Conservation (phyloP, 2,329 filamentous ascomycete genomes). For the Cladosporium velox region DNA sequence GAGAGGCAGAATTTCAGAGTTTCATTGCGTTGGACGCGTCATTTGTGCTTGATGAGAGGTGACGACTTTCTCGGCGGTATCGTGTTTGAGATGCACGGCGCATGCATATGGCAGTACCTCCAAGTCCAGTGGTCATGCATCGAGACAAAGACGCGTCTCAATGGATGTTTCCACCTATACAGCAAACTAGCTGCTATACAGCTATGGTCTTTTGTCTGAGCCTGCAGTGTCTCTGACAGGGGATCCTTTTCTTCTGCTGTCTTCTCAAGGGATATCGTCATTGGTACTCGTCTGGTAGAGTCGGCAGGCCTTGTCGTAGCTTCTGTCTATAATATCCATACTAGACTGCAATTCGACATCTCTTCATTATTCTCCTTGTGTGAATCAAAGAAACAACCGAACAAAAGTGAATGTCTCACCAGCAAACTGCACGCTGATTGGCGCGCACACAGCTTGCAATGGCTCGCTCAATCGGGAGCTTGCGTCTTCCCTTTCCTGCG, state of each 20-base stretch:
- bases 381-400: neutral
- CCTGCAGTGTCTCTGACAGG: neutral
- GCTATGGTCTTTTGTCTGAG: neutral
- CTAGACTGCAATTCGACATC: neutral
- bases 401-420: neutral
- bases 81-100: neutral
- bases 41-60: neutral
- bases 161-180: neutral
- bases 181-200: neutral
- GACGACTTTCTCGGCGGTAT: neutral
- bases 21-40: neutral
- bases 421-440: slow-evolving; percentile 1
- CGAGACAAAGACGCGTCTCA: neutral
- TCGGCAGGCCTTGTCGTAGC: neutral
- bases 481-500: neutral
- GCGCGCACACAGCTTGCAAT: neutral
- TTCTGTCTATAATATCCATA: neutral
- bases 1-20: neutral
- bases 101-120: neutral
- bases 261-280: neutral
- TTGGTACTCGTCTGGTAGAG: neutral
- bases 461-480: slow-evolving; percentile 2
- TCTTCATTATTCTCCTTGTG: neutral
- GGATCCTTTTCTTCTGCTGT: neutral
- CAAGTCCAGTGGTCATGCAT: neutral